A percentile compares a stretch with the other conserved stretches of the same genome.
phyloP scores from a whole-genome alignment of 2,329 filamentous ascomycete genomes.

The Bipolaris gigantea region DNA sequence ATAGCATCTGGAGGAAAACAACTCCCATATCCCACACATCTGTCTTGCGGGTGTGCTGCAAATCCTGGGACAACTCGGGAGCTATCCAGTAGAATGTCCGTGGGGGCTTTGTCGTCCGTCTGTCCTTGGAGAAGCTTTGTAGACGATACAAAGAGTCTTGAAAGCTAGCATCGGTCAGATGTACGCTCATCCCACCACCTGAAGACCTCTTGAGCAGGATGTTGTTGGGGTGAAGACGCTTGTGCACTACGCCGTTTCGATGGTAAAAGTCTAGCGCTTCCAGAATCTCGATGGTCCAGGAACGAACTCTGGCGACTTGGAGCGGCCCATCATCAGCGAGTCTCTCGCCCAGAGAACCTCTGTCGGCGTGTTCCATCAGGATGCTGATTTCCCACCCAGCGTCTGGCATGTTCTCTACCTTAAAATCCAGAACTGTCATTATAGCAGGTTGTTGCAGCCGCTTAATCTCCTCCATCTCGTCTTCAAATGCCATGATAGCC shows the following conservation, averaged over 20 bases:
- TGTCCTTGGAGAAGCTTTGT: constrained; percentile 55
- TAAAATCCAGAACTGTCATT: constrained; percentile 79
- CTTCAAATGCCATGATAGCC: constrained; percentile 75
- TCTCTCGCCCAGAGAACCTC: constrained; percentile 79
- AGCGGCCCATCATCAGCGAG: constrained; percentile 77
- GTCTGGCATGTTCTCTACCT: constrained; percentile 60
- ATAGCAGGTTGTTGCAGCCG: constrained; percentile 75
- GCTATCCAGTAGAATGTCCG: constrained; percentile 83
- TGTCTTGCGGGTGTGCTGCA: constrained; percentile 67
- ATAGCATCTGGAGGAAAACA: constrained; percentile 90
- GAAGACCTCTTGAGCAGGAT: constrained; percentile 73
- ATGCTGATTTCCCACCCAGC: constrained; percentile 71
- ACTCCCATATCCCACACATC: constrained; percentile 96
- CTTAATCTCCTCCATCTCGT: constrained; percentile 74
- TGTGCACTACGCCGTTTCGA: constrained; percentile 79
- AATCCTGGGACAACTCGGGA: constrained; percentile 70
- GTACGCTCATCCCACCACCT: constrained; percentile 68
- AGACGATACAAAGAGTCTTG: constrained; percentile 69
- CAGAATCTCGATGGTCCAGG: constrained; percentile 89
- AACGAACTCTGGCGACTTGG: constrained; percentile 73
- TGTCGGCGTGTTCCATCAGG: constrained; percentile 75
- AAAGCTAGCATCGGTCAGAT: constrained; percentile 73
- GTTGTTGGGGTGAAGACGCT: constrained; percentile 78
- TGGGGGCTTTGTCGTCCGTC: constrained; percentile 59
- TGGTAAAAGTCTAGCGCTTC: constrained; percentile 88